Evolutionary conservation across 75 land plant genomes (phyloP).

Genomic region (Pinus tabuliformis): DNA sequence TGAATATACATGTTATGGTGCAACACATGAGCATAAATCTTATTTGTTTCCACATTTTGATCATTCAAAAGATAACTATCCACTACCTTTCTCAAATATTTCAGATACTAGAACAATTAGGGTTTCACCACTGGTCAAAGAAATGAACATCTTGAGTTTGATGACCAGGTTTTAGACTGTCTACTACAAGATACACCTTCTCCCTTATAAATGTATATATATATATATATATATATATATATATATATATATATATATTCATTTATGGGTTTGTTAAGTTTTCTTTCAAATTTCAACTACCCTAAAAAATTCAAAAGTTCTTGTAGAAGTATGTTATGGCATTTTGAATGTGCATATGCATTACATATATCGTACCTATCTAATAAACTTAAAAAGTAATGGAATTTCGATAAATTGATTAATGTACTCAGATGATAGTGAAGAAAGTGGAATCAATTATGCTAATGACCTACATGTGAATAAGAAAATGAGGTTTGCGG

Average conservation of each 20-base stretch:
- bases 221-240: too few species aligned
- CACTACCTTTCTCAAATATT: background rate
- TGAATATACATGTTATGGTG: too few species aligned
- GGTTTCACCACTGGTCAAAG: background rate
- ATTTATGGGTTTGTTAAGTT: too few species aligned
- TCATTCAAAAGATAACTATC: background rate
- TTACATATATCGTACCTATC: background rate
- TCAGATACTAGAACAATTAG: background rate
- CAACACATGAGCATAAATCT: too few species aligned
- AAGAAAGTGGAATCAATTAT: constrained; percentile 28
- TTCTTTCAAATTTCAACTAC: too few species aligned
- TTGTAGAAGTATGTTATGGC: background rate
- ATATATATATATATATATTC: too few species aligned
- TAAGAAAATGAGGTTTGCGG: background rate
- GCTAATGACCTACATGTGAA: constrained; percentile 18
- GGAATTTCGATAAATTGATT: constrained; percentile 8
- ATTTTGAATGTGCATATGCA: background rate
- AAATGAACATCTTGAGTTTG: background rate
- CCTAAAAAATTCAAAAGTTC: constrained; percentile 3
- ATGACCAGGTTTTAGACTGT: background rate
- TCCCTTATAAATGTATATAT: too few species aligned
- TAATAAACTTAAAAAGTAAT: too few species aligned
- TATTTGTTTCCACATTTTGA: background rate
- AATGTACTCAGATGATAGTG: constrained; percentile 14
- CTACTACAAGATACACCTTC: constrained; percentile 7